A percentile compares a stretch with the other conserved stretches of the same genome.
These are phyloP conservation scores for Fomitopsis pulvina DNA, from an alignment of 768 basidiomycete genomes.

Conservation along the genomic window DNA sequence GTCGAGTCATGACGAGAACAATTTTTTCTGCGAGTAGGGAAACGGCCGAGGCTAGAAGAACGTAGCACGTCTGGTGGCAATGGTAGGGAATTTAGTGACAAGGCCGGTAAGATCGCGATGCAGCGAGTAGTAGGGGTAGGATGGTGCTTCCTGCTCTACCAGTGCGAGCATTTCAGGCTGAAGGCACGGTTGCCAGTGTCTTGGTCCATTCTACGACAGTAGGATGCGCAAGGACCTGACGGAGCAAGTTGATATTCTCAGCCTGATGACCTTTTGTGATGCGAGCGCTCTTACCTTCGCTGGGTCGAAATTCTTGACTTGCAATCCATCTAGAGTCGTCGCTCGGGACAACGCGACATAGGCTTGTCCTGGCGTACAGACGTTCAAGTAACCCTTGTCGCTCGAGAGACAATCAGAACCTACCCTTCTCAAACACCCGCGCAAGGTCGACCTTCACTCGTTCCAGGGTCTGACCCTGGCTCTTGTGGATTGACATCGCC, in stretches of 20 bases:
- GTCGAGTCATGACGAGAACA: no score
- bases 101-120: no score
- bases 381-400: no score
- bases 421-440: conserved; percentile 89
- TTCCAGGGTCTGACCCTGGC: conserved; percentile 94
- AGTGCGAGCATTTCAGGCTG: not conserved
- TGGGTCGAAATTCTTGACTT: conserved; percentile 75
- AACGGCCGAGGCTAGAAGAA: no score
- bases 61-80: no score
- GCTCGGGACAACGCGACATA: conserved; percentile 89
- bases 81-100: no score
- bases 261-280: conserved; percentile 10
- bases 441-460: conserved; percentile 92
- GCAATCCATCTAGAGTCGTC: conserved; percentile 78
- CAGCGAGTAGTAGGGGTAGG: not conserved
- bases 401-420: conserved; percentile 4
- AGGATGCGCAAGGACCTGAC: conserved; percentile 63
- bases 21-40: no score
- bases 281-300: conserved; percentile 45
- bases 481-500: conserved; percentile 99
- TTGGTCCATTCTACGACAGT: conserved; percentile 70
- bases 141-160: no score
- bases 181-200: conserved; percentile 49
- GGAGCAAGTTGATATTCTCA: not conserved
- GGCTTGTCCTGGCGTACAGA: conserved; percentile 90